A percentile compares a stretch with the other conserved stretches of the same genome.
Evolutionary conservation across 306 rosid species (phyloP).

Genomic region (Fragaria iinumae): DNA sequence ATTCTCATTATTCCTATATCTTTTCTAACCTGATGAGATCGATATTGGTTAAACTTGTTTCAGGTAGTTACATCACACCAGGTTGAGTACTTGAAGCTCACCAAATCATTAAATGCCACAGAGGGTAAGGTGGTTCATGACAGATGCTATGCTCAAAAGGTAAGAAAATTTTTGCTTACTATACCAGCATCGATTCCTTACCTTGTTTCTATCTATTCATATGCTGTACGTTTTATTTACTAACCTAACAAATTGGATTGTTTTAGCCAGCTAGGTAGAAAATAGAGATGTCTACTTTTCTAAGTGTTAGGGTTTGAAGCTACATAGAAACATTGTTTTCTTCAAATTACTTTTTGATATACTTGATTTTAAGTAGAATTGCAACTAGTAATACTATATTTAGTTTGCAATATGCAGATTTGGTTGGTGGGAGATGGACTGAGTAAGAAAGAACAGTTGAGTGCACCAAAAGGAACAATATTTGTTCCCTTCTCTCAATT

Average conservation of each 20-base stretch:
- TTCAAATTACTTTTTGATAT: not conserved
- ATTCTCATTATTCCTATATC: not conserved
- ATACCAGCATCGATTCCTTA: not conserved
- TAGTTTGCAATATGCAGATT: not conserved
- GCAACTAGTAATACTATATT: no score
- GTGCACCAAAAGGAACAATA: conserved; percentile 65
- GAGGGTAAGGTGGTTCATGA: conserved; percentile 40
- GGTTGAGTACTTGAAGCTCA: conserved; percentile 45
- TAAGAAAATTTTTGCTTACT: not conserved
- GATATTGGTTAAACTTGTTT: not conserved
- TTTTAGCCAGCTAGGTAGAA: not conserved
- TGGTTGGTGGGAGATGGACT: conserved; percentile 70
- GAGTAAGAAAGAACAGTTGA: conserved; percentile 44
- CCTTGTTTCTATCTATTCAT: not conserved
- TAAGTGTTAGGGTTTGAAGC: not conserved
- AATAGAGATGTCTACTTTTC: not conserved
- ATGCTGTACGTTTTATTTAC: not conserved
- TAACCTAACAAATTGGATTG: no score
- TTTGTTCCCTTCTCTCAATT: conserved; percentile 70
- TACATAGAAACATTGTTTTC: not conserved
- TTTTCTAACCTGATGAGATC: not conserved
- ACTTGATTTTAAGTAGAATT: not conserved
- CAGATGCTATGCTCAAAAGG: conserved; percentile 40
- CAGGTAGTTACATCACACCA: conserved; percentile 43
- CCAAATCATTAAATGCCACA: conserved; percentile 23